These are phyloP conservation scores for Colletotrichum cordylinicola DNA, from an alignment of 2,329 filamentous ascomycete species.

Conservation along the genomic window DNA sequence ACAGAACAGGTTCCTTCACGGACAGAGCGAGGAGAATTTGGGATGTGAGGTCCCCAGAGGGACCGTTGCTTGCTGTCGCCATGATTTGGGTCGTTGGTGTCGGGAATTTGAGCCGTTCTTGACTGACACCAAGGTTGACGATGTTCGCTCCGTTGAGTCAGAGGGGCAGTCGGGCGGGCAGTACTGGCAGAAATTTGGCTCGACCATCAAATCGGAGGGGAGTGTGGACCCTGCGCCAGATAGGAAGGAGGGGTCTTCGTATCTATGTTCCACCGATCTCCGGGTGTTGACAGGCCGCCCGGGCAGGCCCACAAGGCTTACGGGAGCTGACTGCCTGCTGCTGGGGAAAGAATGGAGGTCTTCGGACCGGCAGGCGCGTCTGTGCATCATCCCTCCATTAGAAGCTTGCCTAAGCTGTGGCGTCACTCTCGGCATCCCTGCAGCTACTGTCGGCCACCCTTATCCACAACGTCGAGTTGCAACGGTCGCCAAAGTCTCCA, in stretches of 20 bases:
- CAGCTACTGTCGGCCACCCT: conserved; percentile 10
- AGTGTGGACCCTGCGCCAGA: conserved; percentile 14
- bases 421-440: conserved; percentile 20
- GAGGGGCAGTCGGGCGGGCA: conserved; percentile 20
- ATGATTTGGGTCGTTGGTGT: conserved; percentile 35
- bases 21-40: conserved; percentile 71
- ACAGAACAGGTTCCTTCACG: conserved; percentile 69
- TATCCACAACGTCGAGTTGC: conserved; percentile 13
- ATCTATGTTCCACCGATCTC: conserved; percentile 11
- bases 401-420: conserved; percentile 8
- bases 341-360: background rate
- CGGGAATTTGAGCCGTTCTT: background rate
- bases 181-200: conserved; percentile 19
- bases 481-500: background rate
- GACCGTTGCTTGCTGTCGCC: conserved; percentile 42
- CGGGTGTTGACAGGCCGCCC: background rate
- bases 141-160: conserved; percentile 19
- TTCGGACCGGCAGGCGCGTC: background rate
- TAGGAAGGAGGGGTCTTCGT: conserved; percentile 18
- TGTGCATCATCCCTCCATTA: background rate
- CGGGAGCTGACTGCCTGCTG: background rate
- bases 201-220: conserved; percentile 15
- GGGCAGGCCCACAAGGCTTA: background rate
- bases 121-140: conserved; percentile 2
- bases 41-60: conserved; percentile 63